phyloP scores from a whole-genome alignment of 805 yeast species.

The Metschnikowia sp. region DNA sequence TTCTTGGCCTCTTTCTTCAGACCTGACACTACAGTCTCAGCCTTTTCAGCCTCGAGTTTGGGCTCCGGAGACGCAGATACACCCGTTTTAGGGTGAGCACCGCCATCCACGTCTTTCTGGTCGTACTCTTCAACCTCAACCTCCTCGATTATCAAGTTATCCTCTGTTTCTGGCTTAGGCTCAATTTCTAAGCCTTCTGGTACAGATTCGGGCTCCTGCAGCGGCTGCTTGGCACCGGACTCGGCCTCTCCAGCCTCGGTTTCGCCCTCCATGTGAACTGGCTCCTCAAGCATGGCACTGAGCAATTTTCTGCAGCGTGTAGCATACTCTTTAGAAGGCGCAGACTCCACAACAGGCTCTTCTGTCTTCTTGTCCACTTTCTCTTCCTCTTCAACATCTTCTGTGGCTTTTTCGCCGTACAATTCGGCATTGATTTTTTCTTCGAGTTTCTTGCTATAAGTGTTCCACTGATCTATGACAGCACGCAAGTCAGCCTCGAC shows the following conservation, averaged over 20 bases:
- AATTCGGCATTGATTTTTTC: conserved; percentile 36
- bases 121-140: conserved; percentile 39
- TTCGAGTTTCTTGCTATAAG: conserved; percentile 40
- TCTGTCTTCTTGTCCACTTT: conserved; percentile 12
- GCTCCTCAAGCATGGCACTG: conserved; percentile 33
- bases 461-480: conserved; percentile 57
- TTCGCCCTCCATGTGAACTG: conserved; percentile 30
- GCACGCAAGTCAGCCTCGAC: conserved; percentile 46
- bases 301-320: conserved; percentile 38
- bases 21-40: conserved; percentile 2
- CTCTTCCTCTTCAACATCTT: conserved; percentile 12
- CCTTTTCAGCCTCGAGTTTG: background rate
- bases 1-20: conserved; percentile 17
- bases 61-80: background rate
- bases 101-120: background rate
- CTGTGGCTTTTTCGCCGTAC: conserved; percentile 24
- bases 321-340: conserved; percentile 34
- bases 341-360: conserved; percentile 16
- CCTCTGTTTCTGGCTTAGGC: conserved; percentile 9
- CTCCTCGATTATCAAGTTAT: conserved; percentile 39
- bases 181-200: background rate
- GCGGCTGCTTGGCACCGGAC: background rate
- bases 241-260: conserved; percentile 5
- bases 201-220: background rate
- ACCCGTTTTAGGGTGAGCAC: conserved; percentile 1